Conservation (phyloP, 2,329 filamentous ascomycete species). For the Aspergillus udagawae region DNA sequence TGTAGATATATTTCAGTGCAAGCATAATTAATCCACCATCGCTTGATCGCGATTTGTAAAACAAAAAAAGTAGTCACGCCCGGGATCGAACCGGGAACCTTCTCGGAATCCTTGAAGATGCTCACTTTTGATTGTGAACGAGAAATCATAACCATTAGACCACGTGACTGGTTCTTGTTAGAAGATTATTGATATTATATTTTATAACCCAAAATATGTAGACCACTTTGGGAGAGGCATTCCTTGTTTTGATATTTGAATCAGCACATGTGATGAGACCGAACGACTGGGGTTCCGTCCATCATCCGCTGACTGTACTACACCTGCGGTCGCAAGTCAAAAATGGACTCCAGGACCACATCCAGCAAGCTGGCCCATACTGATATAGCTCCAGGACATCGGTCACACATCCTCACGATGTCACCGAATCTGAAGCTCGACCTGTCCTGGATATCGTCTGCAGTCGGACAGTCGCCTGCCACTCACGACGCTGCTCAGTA, state of each 20-base stretch:
- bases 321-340: not conserved
- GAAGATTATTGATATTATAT: not conserved
- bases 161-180: slow-evolving; percentile 19
- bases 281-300: not conserved
- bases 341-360: not conserved
- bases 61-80: slow-evolving; percentile 28
- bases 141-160: slow-evolving; percentile 41
- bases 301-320: slow-evolving; percentile 2
- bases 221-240: too few species aligned
- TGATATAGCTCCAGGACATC: not conserved
- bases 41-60: not conserved
- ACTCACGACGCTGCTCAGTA: not conserved
- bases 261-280: slow-evolving; percentile 4
- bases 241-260: not conserved
- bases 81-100: slow-evolving; percentile 39
- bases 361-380: too few species aligned
- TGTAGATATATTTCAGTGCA: slow-evolving; percentile 3
- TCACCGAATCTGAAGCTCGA: not conserved
- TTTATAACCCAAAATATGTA: not conserved
- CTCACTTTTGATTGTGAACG: slow-evolving; percentile 30
- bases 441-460: not conserved
- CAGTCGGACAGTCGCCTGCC: not conserved
- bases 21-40: too few species aligned
- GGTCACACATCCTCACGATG: not conserved
- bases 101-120: slow-evolving; percentile 26